These are phyloP conservation scores for Mortierella sp. DNA, from an alignment of 371 early-diverging fungal genomes.

Conservation along the genomic window DNA sequence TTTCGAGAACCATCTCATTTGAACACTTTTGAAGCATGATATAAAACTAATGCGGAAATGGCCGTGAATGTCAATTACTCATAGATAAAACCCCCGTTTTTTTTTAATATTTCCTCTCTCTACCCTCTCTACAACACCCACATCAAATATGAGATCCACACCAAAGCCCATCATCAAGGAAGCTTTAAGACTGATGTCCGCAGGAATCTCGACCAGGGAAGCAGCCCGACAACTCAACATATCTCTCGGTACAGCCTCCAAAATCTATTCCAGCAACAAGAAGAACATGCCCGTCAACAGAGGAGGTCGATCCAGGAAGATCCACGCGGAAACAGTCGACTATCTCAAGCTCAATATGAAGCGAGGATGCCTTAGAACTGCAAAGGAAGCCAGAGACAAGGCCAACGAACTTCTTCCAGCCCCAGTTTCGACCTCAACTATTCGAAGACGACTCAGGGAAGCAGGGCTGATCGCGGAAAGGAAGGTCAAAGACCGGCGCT, in stretches of 20 bases:
- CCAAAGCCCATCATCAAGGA: not conserved
- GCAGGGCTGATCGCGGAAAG: conserved; percentile 1
- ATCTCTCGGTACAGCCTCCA: not conserved
- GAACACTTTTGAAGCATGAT: too few relatives aligned
- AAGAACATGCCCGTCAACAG: conserved; percentile 9
- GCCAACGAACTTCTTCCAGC: not conserved
- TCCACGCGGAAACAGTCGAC: not conserved
- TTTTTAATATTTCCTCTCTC: too few relatives aligned
- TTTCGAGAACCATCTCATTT: too few relatives aligned
- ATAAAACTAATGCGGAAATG: too few relatives aligned
- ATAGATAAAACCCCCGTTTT: too few relatives aligned
- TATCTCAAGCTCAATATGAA: conserved; percentile 3
- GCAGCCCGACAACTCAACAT: not conserved
- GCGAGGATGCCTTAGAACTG: not conserved
- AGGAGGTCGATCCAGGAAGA: conserved; percentile 7
- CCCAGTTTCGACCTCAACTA: not conserved
- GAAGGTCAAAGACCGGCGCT: conserved; percentile 31
- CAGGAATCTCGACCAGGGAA: not conserved
- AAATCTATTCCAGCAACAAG: not conserved
- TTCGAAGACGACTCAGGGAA: not conserved
- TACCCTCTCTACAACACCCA: too few relatives aligned
- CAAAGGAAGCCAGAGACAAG: not conserved
- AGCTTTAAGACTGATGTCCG: conserved; percentile 2
- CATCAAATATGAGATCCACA: not conserved
- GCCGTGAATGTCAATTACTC: too few relatives aligned